phyloP scores from a whole-genome alignment of 257 asterid species.

The Paraleonurus japonicus region DNA sequence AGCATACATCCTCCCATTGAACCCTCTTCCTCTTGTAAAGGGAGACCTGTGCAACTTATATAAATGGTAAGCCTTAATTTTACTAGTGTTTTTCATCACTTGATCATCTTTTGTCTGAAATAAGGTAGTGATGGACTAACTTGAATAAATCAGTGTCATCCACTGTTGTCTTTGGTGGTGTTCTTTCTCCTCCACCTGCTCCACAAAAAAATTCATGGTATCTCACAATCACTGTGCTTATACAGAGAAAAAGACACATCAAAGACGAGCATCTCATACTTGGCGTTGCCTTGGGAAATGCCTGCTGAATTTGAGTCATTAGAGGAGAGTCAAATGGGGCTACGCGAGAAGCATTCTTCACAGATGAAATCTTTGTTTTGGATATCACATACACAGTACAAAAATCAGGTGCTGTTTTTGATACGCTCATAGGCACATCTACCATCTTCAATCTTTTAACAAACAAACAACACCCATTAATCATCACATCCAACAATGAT shows the following conservation, averaged over 20 bases:
- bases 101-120: neutral
- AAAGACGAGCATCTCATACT: slow-evolving; percentile 27
- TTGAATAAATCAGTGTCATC: slow-evolving; percentile 40
- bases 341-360: slow-evolving; percentile 63
- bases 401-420: slow-evolving; percentile 75
- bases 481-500: neutral
- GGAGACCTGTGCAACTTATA: slow-evolving; percentile 51
- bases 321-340: slow-evolving; percentile 72
- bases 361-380: slow-evolving; percentile 69
- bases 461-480: slow-evolving; percentile 22
- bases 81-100: neutral
- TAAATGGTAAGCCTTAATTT: slow-evolving; percentile 1
- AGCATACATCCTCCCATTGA: slow-evolving; percentile 38
- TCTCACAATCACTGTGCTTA: neutral
- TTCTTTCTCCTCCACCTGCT: slow-evolving; percentile 34
- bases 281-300: slow-evolving; percentile 28
- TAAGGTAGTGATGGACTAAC: slow-evolving; percentile 28
- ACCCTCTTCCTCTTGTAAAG: slow-evolving; percentile 43
- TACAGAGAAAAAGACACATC: neutral
- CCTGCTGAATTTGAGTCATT: slow-evolving; percentile 35
- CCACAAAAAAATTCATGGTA: neutral
- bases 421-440: slow-evolving; percentile 53
- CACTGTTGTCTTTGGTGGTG: slow-evolving; percentile 29
- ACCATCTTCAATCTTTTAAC: slow-evolving; percentile 56
- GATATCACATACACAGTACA: slow-evolving; percentile 80